These are phyloP conservation scores for Orobanche coerulescens DNA, from an alignment of 257 asterid species.

Conservation along the genomic window DNA sequence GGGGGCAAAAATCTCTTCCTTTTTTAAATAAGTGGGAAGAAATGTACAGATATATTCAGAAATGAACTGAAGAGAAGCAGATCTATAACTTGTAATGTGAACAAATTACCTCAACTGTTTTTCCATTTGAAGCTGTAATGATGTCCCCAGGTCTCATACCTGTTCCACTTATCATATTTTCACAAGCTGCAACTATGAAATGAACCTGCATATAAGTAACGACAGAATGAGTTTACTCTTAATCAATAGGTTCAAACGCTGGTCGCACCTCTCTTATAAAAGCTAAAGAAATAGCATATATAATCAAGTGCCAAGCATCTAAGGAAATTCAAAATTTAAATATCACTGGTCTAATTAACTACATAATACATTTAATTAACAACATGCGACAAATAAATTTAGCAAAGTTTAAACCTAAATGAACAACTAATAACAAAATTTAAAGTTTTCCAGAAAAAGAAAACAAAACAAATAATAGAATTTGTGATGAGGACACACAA, in stretches of 20 bases:
- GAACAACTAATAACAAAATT: too few species aligned
- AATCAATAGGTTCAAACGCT: too few species aligned
- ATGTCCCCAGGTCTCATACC: conserved; percentile 97
- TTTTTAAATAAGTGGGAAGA: too few species aligned
- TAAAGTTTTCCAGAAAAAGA: neutral
- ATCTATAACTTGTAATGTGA: neutral
- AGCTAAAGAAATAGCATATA: too few species aligned
- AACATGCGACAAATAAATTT: neutral
- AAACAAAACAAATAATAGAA: neutral
- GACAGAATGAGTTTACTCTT: neutral
- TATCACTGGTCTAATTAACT: too few species aligned
- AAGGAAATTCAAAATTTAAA: too few species aligned
- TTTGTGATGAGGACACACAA: neutral
- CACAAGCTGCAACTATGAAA: conserved; percentile 95
- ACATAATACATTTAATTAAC: neutral
- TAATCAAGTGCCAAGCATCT: too few species aligned
- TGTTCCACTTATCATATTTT: conserved; percentile 93
- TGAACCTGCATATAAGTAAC: conserved; percentile 53
- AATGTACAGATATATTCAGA: too few species aligned
- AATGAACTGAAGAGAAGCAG: neutral
- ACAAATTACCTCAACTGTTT: conserved; percentile 75
- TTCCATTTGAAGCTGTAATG: conserved; percentile 89
- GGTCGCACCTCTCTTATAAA: too few species aligned
- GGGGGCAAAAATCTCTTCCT: too few species aligned
- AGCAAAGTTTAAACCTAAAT: too few species aligned